A percentile compares a stretch with the other conserved stretches of the same genome.
Conservation (phyloP, 2,329 filamentous ascomycete genomes). For the Nannizziopsis barbatae region DNA sequence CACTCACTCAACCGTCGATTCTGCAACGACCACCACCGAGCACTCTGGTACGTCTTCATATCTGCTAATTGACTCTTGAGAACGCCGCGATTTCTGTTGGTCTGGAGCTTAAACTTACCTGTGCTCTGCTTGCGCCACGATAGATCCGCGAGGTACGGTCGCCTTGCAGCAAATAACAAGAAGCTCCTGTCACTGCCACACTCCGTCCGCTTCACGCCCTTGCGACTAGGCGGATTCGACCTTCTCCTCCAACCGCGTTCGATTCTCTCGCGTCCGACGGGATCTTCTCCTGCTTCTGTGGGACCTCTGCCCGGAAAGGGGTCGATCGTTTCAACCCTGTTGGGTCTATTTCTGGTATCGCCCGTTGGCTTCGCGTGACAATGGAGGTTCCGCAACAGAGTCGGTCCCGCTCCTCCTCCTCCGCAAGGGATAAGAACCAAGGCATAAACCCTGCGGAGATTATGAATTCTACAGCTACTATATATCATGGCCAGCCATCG, state of each 20-base stretch:
- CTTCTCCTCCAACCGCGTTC: not conserved
- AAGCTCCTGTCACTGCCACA: conserved; percentile 10
- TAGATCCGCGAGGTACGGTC: conserved; percentile 9
- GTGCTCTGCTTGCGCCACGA: conserved; percentile 6
- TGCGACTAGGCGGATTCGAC: not conserved
- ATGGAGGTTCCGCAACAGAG: conserved; percentile 20
- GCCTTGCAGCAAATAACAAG: conserved; percentile 2
- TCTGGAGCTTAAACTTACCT: not conserved
- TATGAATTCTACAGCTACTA: conserved; percentile 20
- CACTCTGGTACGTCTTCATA: too few species aligned
- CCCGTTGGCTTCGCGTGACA: conserved; percentile 2
- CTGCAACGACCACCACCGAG: too few species aligned
- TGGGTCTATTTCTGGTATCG: conserved; percentile 9
- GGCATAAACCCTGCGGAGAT: conserved; percentile 16
- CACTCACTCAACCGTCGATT: too few species aligned
- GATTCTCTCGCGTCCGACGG: not conserved
- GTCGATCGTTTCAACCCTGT: conserved; percentile 1
- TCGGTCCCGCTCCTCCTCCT: conserved; percentile 30
- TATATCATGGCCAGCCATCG: conserved; percentile 26
- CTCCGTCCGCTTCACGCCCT: not conserved
- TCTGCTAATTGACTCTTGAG: too few species aligned
- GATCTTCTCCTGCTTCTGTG: not conserved
- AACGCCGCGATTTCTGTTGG: not conserved
- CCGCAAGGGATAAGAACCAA: conserved; percentile 27
- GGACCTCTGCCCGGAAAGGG: not conserved